Evolutionary conservation across 257 asterid species (phyloP).

Genomic region (Fraxinus excelsior): DNA sequence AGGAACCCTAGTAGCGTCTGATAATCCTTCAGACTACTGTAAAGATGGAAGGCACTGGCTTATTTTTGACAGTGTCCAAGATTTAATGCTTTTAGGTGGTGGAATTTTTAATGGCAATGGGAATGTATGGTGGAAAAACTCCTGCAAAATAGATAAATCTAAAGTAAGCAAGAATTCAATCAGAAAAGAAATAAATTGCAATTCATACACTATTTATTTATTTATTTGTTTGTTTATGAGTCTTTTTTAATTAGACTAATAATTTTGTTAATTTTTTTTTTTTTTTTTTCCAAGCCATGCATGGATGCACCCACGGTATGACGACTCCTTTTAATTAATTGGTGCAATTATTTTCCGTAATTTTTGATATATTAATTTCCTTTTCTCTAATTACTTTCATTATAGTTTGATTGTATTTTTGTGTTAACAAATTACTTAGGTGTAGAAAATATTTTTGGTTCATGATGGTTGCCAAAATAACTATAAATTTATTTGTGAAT

Average conservation of each 20-base stretch:
- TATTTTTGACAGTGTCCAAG: conserved; percentile 41
- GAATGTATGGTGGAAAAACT: conserved; percentile 79
- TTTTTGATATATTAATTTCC: no score
- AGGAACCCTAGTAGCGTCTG: conserved; percentile 64
- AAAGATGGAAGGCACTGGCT: conserved; percentile 64
- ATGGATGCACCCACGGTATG: conserved; percentile 82
- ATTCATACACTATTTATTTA: not conserved
- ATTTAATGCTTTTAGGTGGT: conserved; percentile 64
- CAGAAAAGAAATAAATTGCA: not conserved
- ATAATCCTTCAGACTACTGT: conserved; percentile 43
- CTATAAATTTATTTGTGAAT: not conserved
- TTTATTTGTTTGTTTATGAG: not conserved
- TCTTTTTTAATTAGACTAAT: not conserved
- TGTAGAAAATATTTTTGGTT: no score
- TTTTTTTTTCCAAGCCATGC: conserved; percentile 61
- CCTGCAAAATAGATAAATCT: conserved; percentile 62
- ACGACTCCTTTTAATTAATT: not conserved
- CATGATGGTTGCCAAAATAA: not conserved
- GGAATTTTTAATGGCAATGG: conserved; percentile 78
- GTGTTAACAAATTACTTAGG: not conserved
- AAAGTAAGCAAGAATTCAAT: conserved; percentile 28
- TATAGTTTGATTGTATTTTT: not conserved
- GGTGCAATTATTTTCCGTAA: not conserved
- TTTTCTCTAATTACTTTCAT: no score
- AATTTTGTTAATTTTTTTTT: not conserved